phyloP scores from a whole-genome alignment of 108 stramenopile genomes.

The Skeletonema costatum region DNA sequence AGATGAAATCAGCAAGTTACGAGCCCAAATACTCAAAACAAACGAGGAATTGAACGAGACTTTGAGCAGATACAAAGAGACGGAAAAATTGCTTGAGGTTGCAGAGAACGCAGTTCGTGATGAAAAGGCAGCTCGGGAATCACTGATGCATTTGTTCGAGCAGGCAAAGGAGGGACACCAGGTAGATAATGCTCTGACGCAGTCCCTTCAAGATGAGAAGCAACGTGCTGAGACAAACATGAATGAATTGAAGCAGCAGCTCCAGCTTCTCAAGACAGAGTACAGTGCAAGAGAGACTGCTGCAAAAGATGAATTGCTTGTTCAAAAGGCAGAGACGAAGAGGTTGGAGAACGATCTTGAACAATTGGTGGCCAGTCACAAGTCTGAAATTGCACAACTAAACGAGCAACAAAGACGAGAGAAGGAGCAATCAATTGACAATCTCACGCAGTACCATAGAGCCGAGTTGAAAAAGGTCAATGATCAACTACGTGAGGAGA shows the following conservation, averaged over 20 bases:
- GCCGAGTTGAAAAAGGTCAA: constrained; percentile 16
- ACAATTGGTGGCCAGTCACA: constrained; percentile 1
- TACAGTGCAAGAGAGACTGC: neutral
- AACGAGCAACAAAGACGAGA: constrained; percentile 9
- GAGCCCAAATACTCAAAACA: neutral
- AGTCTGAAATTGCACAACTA: neutral
- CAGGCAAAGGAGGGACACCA: constrained; percentile 18
- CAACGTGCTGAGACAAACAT: constrained; percentile 12
- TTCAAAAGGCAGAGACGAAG: neutral
- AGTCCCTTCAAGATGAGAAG: constrained; percentile 30
- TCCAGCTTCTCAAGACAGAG: neutral
- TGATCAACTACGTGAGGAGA: constrained; percentile 30
- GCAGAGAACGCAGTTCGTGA: constrained; percentile 12
- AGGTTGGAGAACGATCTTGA: constrained; percentile 3
- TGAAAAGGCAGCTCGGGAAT: constrained; percentile 18
- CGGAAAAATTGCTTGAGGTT: neutral
- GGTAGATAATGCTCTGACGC: constrained; percentile 11
- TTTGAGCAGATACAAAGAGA: constrained; percentile 3
- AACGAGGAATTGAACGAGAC: constrained; percentile 8
- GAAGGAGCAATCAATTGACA: constrained; percentile 13
- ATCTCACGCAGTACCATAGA: neutral
- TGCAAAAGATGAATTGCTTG: neutral
- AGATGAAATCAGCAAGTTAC: constrained; percentile 16
- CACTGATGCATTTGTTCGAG: constrained; percentile 22
- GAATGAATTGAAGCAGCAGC: constrained; percentile 16